phyloP scores from a whole-genome alignment of 2,329 filamentous ascomycete genomes.

The Claviceps sp. region DNA sequence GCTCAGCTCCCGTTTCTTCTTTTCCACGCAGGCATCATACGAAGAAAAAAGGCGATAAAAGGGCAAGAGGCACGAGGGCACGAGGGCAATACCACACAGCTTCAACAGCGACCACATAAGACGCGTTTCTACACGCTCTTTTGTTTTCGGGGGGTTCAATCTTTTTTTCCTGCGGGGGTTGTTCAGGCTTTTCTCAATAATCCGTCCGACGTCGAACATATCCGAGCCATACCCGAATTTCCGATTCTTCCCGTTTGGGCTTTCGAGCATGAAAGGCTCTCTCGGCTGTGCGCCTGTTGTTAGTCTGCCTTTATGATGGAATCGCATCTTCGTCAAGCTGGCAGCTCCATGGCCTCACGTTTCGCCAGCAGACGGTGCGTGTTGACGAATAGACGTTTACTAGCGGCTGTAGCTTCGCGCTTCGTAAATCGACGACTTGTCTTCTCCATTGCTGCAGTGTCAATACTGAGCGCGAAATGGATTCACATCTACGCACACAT shows the following conservation, averaged over 20 bases:
- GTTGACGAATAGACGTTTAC: conserved; percentile 6
- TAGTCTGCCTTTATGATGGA: conserved; percentile 1
- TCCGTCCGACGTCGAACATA: too few species aligned
- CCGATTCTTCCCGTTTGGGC: background rate
- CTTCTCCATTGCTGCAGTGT: conserved; percentile 18
- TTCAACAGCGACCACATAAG: too few species aligned
- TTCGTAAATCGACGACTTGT: conserved; percentile 18
- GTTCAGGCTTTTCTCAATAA: too few species aligned
- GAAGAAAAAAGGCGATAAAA: too few species aligned
- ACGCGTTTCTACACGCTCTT: too few species aligned
- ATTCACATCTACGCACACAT: conserved; percentile 20
- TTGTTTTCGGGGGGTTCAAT: too few species aligned
- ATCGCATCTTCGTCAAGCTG: background rate
- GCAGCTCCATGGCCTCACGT: conserved; percentile 1
- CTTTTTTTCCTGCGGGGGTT: too few species aligned
- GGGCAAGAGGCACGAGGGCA: too few species aligned
- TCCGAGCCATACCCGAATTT: too few species aligned
- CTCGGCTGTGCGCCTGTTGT: background rate
- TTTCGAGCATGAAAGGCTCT: conserved; percentile 1
- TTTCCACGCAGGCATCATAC: too few species aligned
- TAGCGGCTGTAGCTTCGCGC: conserved; percentile 9
- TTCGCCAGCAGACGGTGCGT: conserved; percentile 2
- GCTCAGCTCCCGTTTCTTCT: too few species aligned
- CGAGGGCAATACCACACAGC: too few species aligned
- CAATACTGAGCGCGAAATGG: conserved; percentile 18